Conservation (phyloP, 768 basidiomycete genomes). For the Glaciozyma antarctica region DNA sequence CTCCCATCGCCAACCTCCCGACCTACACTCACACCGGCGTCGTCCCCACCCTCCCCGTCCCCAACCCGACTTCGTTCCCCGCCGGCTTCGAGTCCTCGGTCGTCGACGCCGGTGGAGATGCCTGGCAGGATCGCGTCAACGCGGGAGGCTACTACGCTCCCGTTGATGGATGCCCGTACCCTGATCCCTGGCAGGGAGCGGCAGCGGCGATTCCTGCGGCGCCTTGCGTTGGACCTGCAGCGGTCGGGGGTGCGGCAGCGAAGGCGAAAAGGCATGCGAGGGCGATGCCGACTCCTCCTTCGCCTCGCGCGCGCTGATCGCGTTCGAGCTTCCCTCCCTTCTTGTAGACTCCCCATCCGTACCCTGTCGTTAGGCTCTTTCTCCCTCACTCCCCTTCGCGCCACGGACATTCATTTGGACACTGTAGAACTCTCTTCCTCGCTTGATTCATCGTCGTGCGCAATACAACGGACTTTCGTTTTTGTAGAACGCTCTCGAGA, state of each 20-base stretch:
- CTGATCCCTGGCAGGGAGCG: slow-evolving; percentile 56
- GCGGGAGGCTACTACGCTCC: slow-evolving; percentile 52
- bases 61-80: slow-evolving; percentile 44
- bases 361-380: no score
- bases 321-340: no score
- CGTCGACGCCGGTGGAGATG: slow-evolving; percentile 51
- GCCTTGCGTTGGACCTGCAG: background rate
- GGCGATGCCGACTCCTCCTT: background rate
- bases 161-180: slow-evolving; percentile 68
- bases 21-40: slow-evolving; percentile 40
- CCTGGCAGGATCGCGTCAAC: slow-evolving; percentile 75
- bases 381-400: no score
- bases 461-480: no score
- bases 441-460: no score
- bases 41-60: slow-evolving; percentile 34
- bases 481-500: no score
- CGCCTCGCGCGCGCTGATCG: background rate
- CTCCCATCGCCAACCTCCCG: slow-evolving; percentile 37
- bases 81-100: slow-evolving; percentile 42
- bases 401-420: no score
- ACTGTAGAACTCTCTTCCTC: no score
- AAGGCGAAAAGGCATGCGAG: background rate
- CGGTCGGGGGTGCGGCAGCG: no score
- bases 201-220: background rate
- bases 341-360: no score